Base-by-base conservation (phyloP, 2,329 filamentous ascomycete species). In the Dothideomycetes sp. region DNA sequence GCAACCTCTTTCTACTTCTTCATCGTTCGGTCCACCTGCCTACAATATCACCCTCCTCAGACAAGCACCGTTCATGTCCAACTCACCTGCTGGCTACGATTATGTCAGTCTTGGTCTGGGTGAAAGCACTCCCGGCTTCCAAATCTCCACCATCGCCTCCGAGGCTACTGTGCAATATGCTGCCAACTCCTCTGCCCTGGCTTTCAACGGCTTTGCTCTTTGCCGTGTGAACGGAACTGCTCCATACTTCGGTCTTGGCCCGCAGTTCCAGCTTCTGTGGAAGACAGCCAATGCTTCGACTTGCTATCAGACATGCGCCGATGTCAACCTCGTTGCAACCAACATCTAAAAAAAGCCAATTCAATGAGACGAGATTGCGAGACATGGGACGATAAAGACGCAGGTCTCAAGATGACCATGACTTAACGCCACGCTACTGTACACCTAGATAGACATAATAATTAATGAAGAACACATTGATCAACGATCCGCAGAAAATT, bases 171-270 rank as follows among this genome's bases (percentile, higher is more conserved):
- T 42, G 9, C 25, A 15, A 13, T 36, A 23, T 24, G 24, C 24
- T 15, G 18, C 25, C 18, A 27, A 18, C n/a, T 31, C 27, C 20
- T 18, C 31, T 8, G 25, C 25, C 4, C 25, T n/a, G 10, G 27
- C 40, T 13, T 40, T 40, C n/a, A 25, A 35, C n/a, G 32, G 31
- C 15, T 42, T 42, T 10, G 40, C 32, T 13, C 19, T 42, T 5
- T 42, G 40, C 27, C 32, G 31, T 4, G 40, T 42, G 8, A 42
- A 42, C 25, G 40, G 40, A 5, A 42, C 40, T 8, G 22, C 40
- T 11, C 40, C 40, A 9, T 42, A 42, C 40, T 36, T 42, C 40
- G 27, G 6, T 15, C 15, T 42, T 7, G 40, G 40, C 11, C 25
- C 18, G 13, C 18, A 42, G 11, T 42, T 25, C 25, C 40, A 42